Percentiles rank a stretch among this genome's conserved stretches.
phyloP scores from a whole-genome alignment of 1,284 basidiomycete species.

The Puccinia triticina region DNA sequence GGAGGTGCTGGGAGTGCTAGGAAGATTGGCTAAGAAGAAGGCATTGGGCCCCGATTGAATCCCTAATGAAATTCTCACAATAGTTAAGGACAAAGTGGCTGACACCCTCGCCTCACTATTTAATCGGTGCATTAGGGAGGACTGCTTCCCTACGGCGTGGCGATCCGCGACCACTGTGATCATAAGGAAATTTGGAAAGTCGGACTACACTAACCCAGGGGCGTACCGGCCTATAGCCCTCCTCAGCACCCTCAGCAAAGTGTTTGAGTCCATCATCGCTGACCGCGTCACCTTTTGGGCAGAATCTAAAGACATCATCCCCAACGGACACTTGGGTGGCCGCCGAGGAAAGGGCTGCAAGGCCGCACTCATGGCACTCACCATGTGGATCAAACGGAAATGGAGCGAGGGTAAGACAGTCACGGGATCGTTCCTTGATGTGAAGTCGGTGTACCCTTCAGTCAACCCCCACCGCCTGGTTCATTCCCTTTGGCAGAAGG shows the following conservation, averaged over 20 bases:
- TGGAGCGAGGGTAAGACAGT: conserved; percentile 33
- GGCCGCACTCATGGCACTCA: not conserved
- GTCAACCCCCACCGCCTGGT: not conserved
- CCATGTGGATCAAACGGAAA: conserved; percentile 16
- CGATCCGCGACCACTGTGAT: conserved; percentile 4
- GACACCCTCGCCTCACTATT: not conserved
- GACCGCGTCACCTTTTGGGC: not conserved
- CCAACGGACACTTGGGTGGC: conserved; percentile 30
- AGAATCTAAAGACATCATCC: not conserved
- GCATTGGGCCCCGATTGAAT: not conserved
- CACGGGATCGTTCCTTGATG: conserved; percentile 4
- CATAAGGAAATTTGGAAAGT: conserved; percentile 16
- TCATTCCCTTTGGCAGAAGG: not conserved
- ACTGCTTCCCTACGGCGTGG: conserved; percentile 1
- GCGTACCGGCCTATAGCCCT: conserved; percentile 35
- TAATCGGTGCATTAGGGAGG: conserved; percentile 3
- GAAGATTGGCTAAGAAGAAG: not conserved
- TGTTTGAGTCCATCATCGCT: not conserved
- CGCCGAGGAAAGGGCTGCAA: not conserved
- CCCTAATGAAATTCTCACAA: not conserved
- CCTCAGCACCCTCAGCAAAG: not conserved
- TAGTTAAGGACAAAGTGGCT: not conserved
- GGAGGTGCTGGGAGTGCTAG: not conserved
- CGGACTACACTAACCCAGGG: conserved; percentile 11
- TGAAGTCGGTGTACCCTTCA: conserved; percentile 19